These are phyloP conservation scores for Fennellomyces sp. DNA, from an alignment of 371 early-diverging fungal genomes.

Conservation along the genomic window DNA sequence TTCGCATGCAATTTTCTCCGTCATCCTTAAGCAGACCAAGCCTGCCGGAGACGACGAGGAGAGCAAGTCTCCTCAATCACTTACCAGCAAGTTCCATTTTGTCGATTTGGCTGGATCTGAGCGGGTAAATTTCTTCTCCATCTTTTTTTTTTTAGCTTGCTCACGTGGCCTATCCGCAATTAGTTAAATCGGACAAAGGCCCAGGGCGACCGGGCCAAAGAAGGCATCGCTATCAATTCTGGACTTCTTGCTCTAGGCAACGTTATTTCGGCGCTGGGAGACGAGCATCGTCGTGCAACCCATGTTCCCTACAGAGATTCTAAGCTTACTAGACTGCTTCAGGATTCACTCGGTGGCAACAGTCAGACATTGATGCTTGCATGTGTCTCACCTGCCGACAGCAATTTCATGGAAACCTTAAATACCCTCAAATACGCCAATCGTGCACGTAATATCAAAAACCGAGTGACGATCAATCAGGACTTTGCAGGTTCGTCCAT, in stretches of 20 bases:
- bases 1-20: conserved; percentile 98
- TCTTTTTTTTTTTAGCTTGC: neutral
- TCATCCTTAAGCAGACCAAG: conserved; percentile 72
- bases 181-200: conserved; percentile 93
- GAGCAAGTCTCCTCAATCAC: conserved; percentile 9
- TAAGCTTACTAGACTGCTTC: conserved; percentile 97
- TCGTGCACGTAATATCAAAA: conserved; percentile 87
- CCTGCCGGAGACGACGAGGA: conserved; percentile 16
- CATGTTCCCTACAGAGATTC: conserved; percentile 97
- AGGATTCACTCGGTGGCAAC: conserved; percentile 97
- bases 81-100: conserved; percentile 85
- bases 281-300: conserved; percentile 67
- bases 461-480: conserved; percentile 79
- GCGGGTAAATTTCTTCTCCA: conserved; percentile 29
- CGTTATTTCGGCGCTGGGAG: conserved; percentile 97
- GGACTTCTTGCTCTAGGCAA: conserved; percentile 98
- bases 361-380: conserved; percentile 92
- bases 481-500: conserved; percentile 63
- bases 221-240: conserved; percentile 97
- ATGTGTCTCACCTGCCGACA: conserved; percentile 84
- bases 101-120: conserved; percentile 95
- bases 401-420: conserved; percentile 86
- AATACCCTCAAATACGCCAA: conserved; percentile 94
- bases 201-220: conserved; percentile 93
- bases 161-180: neutral